These are phyloP conservation scores for Tanacetum coccineum DNA, from an alignment of 129 eudicot genomes.

Conservation along the genomic window DNA sequence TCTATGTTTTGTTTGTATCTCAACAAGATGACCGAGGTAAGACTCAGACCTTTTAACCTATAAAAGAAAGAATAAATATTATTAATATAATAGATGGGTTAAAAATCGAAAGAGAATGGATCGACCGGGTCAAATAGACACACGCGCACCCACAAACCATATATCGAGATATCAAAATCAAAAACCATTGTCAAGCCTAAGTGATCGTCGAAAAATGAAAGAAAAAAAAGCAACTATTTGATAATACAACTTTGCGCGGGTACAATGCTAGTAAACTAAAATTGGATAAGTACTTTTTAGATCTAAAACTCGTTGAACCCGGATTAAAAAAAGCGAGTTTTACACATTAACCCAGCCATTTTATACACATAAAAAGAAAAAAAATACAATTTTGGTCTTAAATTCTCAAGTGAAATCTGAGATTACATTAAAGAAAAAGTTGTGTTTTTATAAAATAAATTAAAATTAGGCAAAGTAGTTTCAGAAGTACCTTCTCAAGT, in stretches of 20 bases:
- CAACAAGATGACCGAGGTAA: conserved; percentile 70
- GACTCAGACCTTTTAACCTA: conserved; percentile 68
- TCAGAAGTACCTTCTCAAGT: conserved; percentile 55
- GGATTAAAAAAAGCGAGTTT: too few relatives aligned
- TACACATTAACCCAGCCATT: too few relatives aligned
- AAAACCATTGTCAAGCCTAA: too few relatives aligned
- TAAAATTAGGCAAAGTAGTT: background rate
- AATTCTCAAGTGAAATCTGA: background rate
- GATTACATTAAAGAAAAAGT: background rate
- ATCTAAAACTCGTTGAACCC: too few relatives aligned
- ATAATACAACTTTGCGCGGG: too few relatives aligned
- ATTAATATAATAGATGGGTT: background rate
- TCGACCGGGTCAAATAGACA: too few relatives aligned
- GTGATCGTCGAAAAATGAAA: too few relatives aligned
- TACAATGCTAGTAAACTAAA: too few relatives aligned
- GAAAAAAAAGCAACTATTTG: too few relatives aligned
- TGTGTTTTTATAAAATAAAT: background rate
- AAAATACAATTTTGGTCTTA: background rate
- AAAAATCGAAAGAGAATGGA: too few relatives aligned
- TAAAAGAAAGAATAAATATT: conserved; percentile 5
- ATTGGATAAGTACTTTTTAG: too few relatives aligned
- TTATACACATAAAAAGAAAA: background rate
- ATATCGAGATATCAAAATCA: background rate
- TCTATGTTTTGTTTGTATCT: conserved; percentile 74
- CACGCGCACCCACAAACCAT: too few relatives aligned